Evolutionary conservation across 306 rosid species (phyloP), one percentile per base, ranked within the genome.

Genomic region (Mimosa pudica): DNA sequence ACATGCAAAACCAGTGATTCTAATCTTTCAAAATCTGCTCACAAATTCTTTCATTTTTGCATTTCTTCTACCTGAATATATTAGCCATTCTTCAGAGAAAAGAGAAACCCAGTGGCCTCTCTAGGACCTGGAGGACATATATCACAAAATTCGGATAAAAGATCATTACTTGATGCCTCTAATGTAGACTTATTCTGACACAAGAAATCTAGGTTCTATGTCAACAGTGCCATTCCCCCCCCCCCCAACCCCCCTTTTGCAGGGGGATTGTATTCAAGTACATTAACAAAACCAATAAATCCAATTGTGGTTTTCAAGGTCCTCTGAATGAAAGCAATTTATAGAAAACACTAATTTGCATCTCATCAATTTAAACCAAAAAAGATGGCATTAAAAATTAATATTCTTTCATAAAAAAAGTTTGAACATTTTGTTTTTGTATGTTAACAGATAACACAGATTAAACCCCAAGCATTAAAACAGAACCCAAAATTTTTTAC

Each of bases 301-400:
- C 74, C 13, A 11, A 1, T 52, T 57, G 83, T 16, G 69, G 61
- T 74, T 60, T 66, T 60, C 45, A 35, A 51, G 24, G 79, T 64
- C 51, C 70, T 42, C 16, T 44, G 18, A 58, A 24, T 11, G 6
- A 61, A 38, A 57, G 20, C 42, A 20, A 45, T 20, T 10, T 12
- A 12, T 8, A 57, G 51, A 20, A 38, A 38, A 74, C 52, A 36
- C 55, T 35, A 8, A 30, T 38, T 51, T 16, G 42, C 68, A 30
- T 52, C 18, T 30, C 57, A 14, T 57, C 55, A 18, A 81, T 35
- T 81, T 74, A 57, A 35, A 58, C 45, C 48, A 49, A 48, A 13
- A n/a, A 72, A 72, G 71, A 32, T 45, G 49, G 8, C 12, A 38
- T 68, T 0, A 70, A 70, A 60, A 57, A 35, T 4, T 44, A 58